Percentiles rank a stretch among this genome's conserved stretches.
Conservation (phyloP, 805 yeast species). For the Ogataea degrootiae region DNA sequence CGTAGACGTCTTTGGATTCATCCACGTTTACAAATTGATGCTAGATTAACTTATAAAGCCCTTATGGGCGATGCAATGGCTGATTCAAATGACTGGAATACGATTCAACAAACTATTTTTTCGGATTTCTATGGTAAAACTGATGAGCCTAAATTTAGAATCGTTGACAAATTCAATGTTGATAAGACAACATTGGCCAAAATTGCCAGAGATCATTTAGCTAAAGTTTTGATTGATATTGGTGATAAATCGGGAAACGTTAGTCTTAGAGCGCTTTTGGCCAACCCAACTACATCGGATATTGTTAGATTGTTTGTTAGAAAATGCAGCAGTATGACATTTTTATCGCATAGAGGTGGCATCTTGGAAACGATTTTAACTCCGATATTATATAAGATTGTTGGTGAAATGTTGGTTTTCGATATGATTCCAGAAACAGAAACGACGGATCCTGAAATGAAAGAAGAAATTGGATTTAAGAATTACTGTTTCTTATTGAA, state of each 20-base stretch:
- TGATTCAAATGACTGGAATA: slow-evolving; percentile 15
- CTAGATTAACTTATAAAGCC: slow-evolving; percentile 26
- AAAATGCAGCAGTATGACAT: slow-evolving; percentile 13
- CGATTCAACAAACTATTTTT: slow-evolving; percentile 24
- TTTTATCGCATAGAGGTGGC: slow-evolving; percentile 19
- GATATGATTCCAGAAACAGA: neutral
- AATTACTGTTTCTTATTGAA: slow-evolving; percentile 18
- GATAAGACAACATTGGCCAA: neutral
- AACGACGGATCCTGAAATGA: slow-evolving; percentile 1
- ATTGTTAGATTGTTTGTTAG: slow-evolving; percentile 24
- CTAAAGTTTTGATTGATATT: slow-evolving; percentile 16
- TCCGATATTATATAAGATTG: slow-evolving; percentile 21
- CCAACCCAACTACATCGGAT: slow-evolving; percentile 15
- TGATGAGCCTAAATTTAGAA: slow-evolving; percentile 11
- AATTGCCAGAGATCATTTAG: slow-evolving; percentile 4
- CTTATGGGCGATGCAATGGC: slow-evolving; percentile 21
- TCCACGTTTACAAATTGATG: slow-evolving; percentile 28
- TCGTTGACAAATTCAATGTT: slow-evolving; percentile 20
- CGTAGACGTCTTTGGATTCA: slow-evolving; percentile 32
- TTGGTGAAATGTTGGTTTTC: slow-evolving; percentile 21
- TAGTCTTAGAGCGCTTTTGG: slow-evolving; percentile 17
- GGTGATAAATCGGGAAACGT: slow-evolving; percentile 3
- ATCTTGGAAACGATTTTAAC: slow-evolving; percentile 21
- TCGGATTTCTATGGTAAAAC: slow-evolving; percentile 19
- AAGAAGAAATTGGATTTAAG: slow-evolving; percentile 8